These are phyloP conservation scores for Eutypella sp. DNA, from an alignment of 2,329 filamentous ascomycete species.

Conservation along the genomic window DNA sequence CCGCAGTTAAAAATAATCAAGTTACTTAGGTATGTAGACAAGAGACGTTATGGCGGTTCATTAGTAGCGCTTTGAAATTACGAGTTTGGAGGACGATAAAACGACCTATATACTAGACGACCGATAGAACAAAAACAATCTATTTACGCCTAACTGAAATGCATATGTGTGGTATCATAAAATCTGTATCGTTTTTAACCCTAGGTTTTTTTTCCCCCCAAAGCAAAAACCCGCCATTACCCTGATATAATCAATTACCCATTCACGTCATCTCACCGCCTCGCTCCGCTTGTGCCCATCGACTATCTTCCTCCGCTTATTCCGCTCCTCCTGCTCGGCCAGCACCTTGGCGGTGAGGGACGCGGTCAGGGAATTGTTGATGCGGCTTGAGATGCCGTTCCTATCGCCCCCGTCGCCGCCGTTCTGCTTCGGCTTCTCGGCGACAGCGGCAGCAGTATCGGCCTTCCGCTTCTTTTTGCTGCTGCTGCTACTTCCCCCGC, in stretches of 20 bases:
- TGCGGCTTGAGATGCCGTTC: conserved; percentile 46
- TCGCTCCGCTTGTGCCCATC: conserved; percentile 32
- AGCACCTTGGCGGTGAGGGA: conserved; percentile 81
- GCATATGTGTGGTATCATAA: not conserved
- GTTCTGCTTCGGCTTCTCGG: conserved; percentile 28
- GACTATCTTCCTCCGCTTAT: conserved; percentile 70
- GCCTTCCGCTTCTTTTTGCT: conserved; percentile 33
- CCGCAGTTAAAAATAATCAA: not conserved
- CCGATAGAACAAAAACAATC: not conserved
- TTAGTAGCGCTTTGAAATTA: no score
- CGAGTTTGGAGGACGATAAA: no score
- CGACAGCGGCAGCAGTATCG: conserved; percentile 4
- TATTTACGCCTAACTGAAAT: not conserved
- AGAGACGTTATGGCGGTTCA: no score
- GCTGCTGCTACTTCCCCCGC: conserved; percentile 64
- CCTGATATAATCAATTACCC: not conserved
- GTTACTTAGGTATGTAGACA: no score
- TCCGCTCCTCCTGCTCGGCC: conserved; percentile 77
- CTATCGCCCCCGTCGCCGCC: conserved; percentile 29
- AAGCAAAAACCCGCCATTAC: no score
- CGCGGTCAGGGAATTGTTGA: conserved; percentile 85
- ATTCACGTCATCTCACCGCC: conserved; percentile 12
- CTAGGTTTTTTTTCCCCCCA: no score
- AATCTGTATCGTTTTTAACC: no score
- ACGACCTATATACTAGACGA: not conserved